Evolutionary conservation across 495 filamentous ascomycete genomes (phyloP), one percentile per base, ranked within the genome.

Genomic region (Umbilicaria muhlenbergii): DNA sequence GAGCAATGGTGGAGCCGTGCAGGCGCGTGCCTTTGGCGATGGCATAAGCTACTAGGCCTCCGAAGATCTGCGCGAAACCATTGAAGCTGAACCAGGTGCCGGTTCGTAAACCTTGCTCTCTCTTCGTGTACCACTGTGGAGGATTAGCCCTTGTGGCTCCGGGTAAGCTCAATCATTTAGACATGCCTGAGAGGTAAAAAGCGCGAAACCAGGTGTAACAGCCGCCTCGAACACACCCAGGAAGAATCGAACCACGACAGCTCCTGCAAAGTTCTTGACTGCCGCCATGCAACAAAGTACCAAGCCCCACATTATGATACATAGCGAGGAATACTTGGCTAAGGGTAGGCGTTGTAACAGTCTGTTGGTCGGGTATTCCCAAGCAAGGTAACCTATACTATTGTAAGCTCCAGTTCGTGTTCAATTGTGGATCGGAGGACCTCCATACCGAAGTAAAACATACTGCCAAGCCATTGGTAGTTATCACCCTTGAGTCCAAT

Each of bases 61-160:
- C 76, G 33, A 81, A 59, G 21, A 80, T 77, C 47, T 74, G 72
- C 3, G 64, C 77, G 47, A 67, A 68, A 36, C 74, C 71, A 44
- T 79, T 79, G 56, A 75, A 77, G 50, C 69, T 71, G 58, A 77
- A 80, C 74, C 74, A 81, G 47, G 76, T 68, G 28, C 69, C 72
- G 17, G 71, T 67, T 0, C 76, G 67, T 19, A 57, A 60, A 10
- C 70, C 72, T 48, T 78, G 74, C 55, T 81, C 76, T 47, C 56
- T 46, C 48, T 71, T 69, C 4, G 73, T 78, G 43, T 78, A 80
- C 74, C 75, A 79, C 61, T 78, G 54, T 13, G 15, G 14, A 11
- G 13, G 1, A 0, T 11, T 4, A 5, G 24, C 3, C 24, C 5
- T 28, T 28, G 24, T 7, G 7, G 24, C 24, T 28, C 24, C 3